Base-by-base conservation (phyloP, 371 early-diverging fungal species). In the Blakeslea trispora region DNA sequence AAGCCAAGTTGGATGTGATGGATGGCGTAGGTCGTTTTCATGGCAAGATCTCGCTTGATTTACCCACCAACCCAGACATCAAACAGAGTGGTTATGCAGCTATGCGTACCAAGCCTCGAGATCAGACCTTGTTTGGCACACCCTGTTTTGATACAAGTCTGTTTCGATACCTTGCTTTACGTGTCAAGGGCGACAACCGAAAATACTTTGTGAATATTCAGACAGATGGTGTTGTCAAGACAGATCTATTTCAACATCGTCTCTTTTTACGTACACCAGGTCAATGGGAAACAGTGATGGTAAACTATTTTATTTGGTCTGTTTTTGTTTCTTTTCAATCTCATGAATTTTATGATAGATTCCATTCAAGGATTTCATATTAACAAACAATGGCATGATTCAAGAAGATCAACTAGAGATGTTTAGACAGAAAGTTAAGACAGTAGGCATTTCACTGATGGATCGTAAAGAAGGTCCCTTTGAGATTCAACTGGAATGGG, bases 211-310 rank as follows among this genome's bases (percentile, higher is more conserved):
- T 97, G 53, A 95, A 97, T 71, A 68, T 95, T 10, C 90, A 93
- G 61, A 91, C 94, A 5, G 93, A 91, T 50, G 85, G 89, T 17
- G 67, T 92, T 5, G 83, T 91, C 42, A 89, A 84, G 23, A 84
- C 91, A 0, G 92, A 93, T 67, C 74, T 96, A 10, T 96, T 87
- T 75, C 97, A 97, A 67, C 97, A 97, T 76, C 85, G 94, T 42
- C 63, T 97, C 46, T 89, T 91, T 54, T 79, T 94, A 50, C 82
- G 87, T 43, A 85, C 77, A 10, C 94, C 94, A 0, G 95, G 94
- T 0, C 81, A 88, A 61, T 97, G 96, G 96, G 95, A 97, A 71
- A 89, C 86, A 13, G 82, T 94, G 17, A 69, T 91, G 85, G 91
- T 91, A 80, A n/a, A n/a, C n/a, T n/a, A n/a, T n/a, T n/a, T n/a